Percentiles rank a stretch among this genome's conserved stretches.
These are phyloP conservation scores for Hypoxylon sp. DNA, from an alignment of 2,329 filamentous ascomycete species.

Conservation along the genomic window DNA sequence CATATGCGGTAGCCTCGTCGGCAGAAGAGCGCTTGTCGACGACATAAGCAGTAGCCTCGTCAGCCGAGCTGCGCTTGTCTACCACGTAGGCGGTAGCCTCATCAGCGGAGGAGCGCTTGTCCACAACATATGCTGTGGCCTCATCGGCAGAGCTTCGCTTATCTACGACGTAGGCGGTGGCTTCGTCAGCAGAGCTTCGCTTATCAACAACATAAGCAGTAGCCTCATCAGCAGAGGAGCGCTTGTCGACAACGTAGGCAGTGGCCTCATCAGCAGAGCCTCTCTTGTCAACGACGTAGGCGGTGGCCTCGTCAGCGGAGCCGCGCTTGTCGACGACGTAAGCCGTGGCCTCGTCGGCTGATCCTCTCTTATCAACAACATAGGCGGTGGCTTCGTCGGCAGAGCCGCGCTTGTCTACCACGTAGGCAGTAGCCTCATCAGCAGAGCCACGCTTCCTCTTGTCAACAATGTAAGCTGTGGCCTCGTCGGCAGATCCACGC, in stretches of 20 bases:
- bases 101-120: neutral
- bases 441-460: slow-evolving; percentile 6
- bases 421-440: slow-evolving; percentile 5
- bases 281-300: neutral
- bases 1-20: neutral
- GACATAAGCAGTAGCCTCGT: neutral
- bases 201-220: neutral
- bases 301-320: neutral
- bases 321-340: neutral
- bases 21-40: neutral
- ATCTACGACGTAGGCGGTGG: neutral
- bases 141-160: neutral
- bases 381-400: slow-evolving; percentile 3
- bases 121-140: neutral
- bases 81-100: neutral
- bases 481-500: slow-evolving; percentile 3
- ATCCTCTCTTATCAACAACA: slow-evolving; percentile 1
- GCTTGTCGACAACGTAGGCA: neutral
- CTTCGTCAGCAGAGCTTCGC: neutral
- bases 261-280: neutral
- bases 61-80: neutral
- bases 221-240: neutral
- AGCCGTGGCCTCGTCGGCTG: neutral
- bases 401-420: slow-evolving; percentile 3
- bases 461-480: neutral